These are phyloP conservation scores for Prunus salicina DNA, from an alignment of 306 rosid genomes.

Conservation along the genomic window DNA sequence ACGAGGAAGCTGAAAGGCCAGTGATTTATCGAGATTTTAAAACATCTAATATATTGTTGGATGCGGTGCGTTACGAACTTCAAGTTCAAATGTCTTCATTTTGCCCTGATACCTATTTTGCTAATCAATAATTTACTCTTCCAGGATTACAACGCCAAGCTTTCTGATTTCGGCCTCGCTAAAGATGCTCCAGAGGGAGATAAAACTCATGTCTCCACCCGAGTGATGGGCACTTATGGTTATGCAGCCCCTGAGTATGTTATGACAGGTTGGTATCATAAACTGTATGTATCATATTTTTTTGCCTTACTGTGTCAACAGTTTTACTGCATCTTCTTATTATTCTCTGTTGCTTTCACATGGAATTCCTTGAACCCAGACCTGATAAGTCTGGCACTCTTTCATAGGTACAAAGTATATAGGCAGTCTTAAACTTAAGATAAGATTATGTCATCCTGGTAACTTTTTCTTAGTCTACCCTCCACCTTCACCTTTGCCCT, in stretches of 20 bases:
- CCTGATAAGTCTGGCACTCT: not conserved
- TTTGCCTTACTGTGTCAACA: not conserved
- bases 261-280: constrained; percentile 52
- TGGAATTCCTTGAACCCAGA: not conserved
- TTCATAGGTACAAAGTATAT: not conserved
- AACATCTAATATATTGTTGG: constrained; percentile 57
- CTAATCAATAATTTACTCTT: constrained; percentile 12
- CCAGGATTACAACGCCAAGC: constrained; percentile 63
- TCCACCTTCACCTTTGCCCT: no score
- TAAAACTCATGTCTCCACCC: constrained; percentile 55
- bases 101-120: constrained; percentile 5
- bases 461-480: no score
- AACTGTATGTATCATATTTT: not conserved
- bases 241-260: constrained; percentile 70
- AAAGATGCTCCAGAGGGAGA: constrained; percentile 63
- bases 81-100: not conserved
- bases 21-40: constrained; percentile 66
- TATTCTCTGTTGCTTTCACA: not conserved
- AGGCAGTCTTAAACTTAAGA: not conserved
- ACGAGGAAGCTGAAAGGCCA: constrained; percentile 52
- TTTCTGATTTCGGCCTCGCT: constrained; percentile 69
- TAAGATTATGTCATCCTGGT: no score
- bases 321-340: not conserved
- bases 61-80: constrained; percentile 36
- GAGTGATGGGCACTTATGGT: constrained; percentile 61